Percentiles rank a stretch among this genome's conserved stretches.
Conservation (phyloP, 2,329 filamentous ascomycete genomes). For the Teratosphaeriaceae sp. region DNA sequence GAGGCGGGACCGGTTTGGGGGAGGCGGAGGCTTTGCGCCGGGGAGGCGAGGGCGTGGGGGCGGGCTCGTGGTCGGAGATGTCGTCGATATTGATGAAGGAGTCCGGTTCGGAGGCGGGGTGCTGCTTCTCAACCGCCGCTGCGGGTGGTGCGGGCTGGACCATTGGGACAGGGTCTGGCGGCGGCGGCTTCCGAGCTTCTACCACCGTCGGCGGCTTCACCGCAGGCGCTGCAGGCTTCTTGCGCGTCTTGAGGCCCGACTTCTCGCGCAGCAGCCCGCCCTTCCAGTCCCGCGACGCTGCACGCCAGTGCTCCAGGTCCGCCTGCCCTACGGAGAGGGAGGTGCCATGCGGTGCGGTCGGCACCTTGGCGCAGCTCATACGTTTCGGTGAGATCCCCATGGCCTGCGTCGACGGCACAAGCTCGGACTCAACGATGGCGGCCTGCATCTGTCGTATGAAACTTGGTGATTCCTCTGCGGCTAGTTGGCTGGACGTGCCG, state of each 20-base stretch:
- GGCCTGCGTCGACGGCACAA: slow-evolving; percentile 9
- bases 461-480: slow-evolving; percentile 62
- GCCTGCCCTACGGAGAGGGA: slow-evolving; percentile 24
- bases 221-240: neutral
- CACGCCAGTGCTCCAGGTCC: slow-evolving; percentile 57
- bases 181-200: neutral
- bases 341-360: slow-evolving; percentile 24
- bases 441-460: slow-evolving; percentile 56
- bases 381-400: slow-evolving; percentile 1
- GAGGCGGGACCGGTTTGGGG: slow-evolving; percentile 14
- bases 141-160: neutral
- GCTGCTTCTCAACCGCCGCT: neutral
- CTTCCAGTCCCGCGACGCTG: slow-evolving; percentile 58
- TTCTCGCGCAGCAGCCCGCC: slow-evolving; percentile 34
- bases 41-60: slow-evolving; percentile 26
- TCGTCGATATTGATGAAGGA: slow-evolving; percentile 24
- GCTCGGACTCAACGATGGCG: slow-evolving; percentile 54
- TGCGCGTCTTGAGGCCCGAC: neutral
- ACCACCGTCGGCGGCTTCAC: neutral
- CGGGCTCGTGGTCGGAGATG: slow-evolving; percentile 28
- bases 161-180: neutral
- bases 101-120: slow-evolving; percentile 2
- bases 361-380: slow-evolving; percentile 20
- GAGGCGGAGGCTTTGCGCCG: slow-evolving; percentile 22
- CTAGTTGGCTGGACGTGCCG: slow-evolving; percentile 78